Base-by-base conservation (phyloP, 371 early-diverging fungal genomes). In the Zopfochytrium polystomum region DNA sequence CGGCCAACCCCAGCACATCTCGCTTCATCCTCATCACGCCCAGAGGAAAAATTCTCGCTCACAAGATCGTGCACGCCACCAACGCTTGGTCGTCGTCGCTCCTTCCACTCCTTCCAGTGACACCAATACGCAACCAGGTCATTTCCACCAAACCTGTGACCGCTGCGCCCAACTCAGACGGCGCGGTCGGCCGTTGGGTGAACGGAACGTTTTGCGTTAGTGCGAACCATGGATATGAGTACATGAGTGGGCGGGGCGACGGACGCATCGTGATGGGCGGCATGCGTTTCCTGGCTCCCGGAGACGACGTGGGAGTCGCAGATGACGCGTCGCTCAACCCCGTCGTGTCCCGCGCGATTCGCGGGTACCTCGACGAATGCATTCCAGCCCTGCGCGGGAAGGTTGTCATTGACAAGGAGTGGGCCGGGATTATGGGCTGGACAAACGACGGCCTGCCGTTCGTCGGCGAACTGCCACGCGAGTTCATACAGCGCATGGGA, bases 51-150 rank as follows among this genome's bases (percentile, higher is more conserved):
- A 60, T 78, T 23, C 32, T 42, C n/a, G 73, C 80, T 0, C 33
- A 49, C 2, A 45, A 61, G 2, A 76, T 82, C 13, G 73, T 79
- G 6, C 72, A 73, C 48, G 76, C 77, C 44, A 80, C 80, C 5
- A 80, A 82, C 58, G 80, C 75, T 7, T 79, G 77, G 73, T 74
- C 79, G 5, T 23, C 44, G 18, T 57, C 62, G 9, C 45, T 77
- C 3, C 51, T 83, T 18, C 70, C 72, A 7, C 34, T 47, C n/a
- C 32, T 63, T 22, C 55, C 58, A 7, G 51, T 82, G 25, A 60
- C 61, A 1, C 80, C 83, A 2, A 72, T 82, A 20, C 71, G 75
- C 25, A 82, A 82, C 62, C 83, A 82, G 63, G 83, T 82, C 7
- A 50, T 80, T 61, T 52, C 65, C 35, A 55, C 67, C 22, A 34